These are phyloP conservation scores for Tephrocybe sp. DNA, from an alignment of 768 basidiomycete genomes.

Conservation along the genomic window DNA sequence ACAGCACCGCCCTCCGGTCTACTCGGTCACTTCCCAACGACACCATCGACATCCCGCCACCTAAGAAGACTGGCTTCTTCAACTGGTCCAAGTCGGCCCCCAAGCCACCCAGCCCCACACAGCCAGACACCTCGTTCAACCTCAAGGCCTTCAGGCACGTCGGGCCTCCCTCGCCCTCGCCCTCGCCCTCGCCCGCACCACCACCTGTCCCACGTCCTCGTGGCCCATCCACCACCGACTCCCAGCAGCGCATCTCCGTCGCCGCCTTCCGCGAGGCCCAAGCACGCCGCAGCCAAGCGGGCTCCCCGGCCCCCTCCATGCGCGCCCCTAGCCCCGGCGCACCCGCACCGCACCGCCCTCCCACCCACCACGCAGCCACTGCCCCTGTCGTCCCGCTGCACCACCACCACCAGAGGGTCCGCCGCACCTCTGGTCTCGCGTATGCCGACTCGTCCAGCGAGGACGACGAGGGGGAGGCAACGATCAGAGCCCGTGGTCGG, in stretches of 20 bases:
- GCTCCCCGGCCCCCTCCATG: constrained; percentile 55
- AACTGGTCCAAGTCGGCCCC: constrained; percentile 40
- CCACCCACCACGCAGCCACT: neutral
- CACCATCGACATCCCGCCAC: constrained; percentile 21
- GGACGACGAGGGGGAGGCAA: constrained; percentile 26
- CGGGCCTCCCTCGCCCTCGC: constrained; percentile 40
- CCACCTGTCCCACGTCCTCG: neutral
- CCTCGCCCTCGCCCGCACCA: constrained; percentile 28
- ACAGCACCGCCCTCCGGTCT: constrained; percentile 48
- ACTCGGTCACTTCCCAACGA: constrained; percentile 61
- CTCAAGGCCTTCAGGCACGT: constrained; percentile 76
- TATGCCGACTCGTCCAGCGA: constrained; percentile 23
- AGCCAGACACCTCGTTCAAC: constrained; percentile 55
- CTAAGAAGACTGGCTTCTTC: constrained; percentile 37
- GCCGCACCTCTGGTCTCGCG: constrained; percentile 17
- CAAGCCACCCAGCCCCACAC: constrained; percentile 6
- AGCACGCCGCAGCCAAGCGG: constrained; percentile 60
- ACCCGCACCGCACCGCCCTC: constrained; percentile 14
- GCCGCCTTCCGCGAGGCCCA: constrained; percentile 82
- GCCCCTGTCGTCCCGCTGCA: neutral
- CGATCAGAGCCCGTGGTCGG: constrained; percentile 20
- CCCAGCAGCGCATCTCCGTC: constrained; percentile 75
- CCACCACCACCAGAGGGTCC: neutral
- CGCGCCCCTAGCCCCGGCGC: constrained; percentile 36
- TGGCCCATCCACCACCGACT: constrained; percentile 39